These are phyloP conservation scores for Helicocarpus griseus DNA, from an alignment of 2,329 filamentous ascomycete genomes.

Conservation along the genomic window DNA sequence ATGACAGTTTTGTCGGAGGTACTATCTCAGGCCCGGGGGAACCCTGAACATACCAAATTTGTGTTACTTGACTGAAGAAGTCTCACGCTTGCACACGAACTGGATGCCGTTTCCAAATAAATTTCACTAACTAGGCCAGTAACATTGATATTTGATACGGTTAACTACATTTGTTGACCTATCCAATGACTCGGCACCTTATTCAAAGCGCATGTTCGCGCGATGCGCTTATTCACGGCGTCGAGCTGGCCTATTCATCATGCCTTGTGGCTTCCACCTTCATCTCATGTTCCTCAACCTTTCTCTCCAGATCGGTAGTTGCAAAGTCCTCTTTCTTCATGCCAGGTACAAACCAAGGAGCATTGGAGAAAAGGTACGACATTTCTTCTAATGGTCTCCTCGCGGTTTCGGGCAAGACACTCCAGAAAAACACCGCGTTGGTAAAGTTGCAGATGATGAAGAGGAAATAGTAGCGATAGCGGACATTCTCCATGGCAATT, in stretches of 20 bases:
- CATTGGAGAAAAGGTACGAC: slow-evolving; percentile 56
- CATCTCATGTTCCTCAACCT: slow-evolving; percentile 47
- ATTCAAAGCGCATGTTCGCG: no score
- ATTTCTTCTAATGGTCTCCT: slow-evolving; percentile 57
- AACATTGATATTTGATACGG: no score
- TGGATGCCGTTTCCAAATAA: no score
- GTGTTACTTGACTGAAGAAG: no score
- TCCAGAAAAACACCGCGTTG: slow-evolving; percentile 59
- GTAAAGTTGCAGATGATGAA: slow-evolving; percentile 61
- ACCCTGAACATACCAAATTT: no score
- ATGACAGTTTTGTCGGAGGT: no score
- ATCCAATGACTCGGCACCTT: no score
- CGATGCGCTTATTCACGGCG: background rate
- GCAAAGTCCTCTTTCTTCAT: slow-evolving; percentile 46
- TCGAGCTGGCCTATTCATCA: background rate
- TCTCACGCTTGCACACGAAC: no score
- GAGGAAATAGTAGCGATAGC: slow-evolving; percentile 49
- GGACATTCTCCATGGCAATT: slow-evolving; percentile 47
- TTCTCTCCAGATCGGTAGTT: slow-evolving; percentile 49
- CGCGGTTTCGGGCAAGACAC: slow-evolving; percentile 56
- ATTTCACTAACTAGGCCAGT: no score
- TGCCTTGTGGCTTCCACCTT: slow-evolving; percentile 29
- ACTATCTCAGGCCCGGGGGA: no score
- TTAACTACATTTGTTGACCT: no score
- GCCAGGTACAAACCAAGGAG: slow-evolving; percentile 53